Evolutionary conservation across 768 basidiomycete species (phyloP).

Genomic region (Steccherinum ochraceum): DNA sequence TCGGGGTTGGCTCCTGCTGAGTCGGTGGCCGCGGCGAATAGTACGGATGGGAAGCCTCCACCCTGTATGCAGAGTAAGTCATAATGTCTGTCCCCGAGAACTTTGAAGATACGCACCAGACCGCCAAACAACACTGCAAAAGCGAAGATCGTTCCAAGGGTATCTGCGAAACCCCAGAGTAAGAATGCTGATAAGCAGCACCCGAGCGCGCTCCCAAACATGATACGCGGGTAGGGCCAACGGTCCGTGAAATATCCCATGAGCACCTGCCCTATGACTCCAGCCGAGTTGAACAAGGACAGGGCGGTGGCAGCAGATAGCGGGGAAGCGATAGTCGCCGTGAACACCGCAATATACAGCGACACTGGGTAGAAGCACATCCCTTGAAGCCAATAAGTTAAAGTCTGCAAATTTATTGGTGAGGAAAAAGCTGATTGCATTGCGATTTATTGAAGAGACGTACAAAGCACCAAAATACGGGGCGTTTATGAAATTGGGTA

Average conservation of each 20-base stretch:
- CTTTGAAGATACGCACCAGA: slow-evolving; percentile 8
- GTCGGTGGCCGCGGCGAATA: slow-evolving; percentile 9
- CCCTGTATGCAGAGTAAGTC: slow-evolving; percentile 1
- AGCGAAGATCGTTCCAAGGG: slow-evolving; percentile 11
- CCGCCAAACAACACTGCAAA: slow-evolving; percentile 15
- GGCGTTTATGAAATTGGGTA: neutral
- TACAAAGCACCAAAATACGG: neutral
- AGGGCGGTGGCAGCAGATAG: slow-evolving; percentile 14
- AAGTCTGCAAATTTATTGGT: slow-evolving; percentile 4
- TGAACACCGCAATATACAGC: slow-evolving; percentile 15
- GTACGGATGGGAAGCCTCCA: slow-evolving; percentile 12
- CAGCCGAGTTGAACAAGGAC: slow-evolving; percentile 16
- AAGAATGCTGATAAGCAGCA: slow-evolving; percentile 10
- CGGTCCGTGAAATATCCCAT: slow-evolving; percentile 14
- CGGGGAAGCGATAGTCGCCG: slow-evolving; percentile 7
- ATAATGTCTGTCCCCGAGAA: neutral
- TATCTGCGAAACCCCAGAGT: slow-evolving; percentile 16
- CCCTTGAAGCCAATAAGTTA: slow-evolving; percentile 13
- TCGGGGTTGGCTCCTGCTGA: slow-evolving; percentile 10
- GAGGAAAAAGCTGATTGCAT: too few species aligned
- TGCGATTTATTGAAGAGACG: too few species aligned
- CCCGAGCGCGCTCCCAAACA: slow-evolving; percentile 10
- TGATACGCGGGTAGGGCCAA: slow-evolving; percentile 15
- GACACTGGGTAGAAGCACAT: slow-evolving; percentile 18
- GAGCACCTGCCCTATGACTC: slow-evolving; percentile 13